Conservation (phyloP, 2,329 filamentous ascomycete genomes). For the Fusarium sp. region DNA sequence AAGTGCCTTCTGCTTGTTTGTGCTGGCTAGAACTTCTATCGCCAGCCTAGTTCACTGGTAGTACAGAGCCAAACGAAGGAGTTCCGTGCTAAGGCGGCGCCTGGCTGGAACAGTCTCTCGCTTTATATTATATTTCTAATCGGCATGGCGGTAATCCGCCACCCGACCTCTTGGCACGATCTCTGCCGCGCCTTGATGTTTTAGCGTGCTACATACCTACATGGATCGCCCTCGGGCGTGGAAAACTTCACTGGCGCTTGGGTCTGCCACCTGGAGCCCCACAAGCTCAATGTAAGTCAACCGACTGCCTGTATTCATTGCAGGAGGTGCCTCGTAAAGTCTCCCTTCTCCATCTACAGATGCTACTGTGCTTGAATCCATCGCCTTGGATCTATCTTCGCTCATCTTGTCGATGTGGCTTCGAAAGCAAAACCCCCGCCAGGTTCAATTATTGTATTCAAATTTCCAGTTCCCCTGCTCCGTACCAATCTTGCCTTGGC, state of each 20-base stretch:
- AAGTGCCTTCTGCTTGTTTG: neutral
- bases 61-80: neutral
- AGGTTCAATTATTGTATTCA: neutral
- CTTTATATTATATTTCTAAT: neutral
- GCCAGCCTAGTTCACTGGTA: neutral
- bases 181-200: neutral
- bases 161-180: conserved; percentile 26
- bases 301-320: neutral
- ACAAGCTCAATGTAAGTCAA: conserved; percentile 10
- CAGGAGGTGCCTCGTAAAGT: conserved; percentile 12
- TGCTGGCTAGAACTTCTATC: neutral
- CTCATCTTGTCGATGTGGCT: neutral
- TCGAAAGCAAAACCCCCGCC: neutral
- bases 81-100: neutral
- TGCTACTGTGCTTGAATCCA: neutral
- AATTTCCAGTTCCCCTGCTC: neutral
- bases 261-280: conserved; percentile 14
- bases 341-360: conserved; percentile 25
- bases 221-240: neutral
- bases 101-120: neutral
- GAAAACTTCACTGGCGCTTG: neutral
- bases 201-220: neutral
- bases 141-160: conserved; percentile 15
- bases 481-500: neutral
- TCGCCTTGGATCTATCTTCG: neutral